Base-by-base conservation (phyloP, 306 rosid species). In the Psophocarpus tetragonolobus region DNA sequence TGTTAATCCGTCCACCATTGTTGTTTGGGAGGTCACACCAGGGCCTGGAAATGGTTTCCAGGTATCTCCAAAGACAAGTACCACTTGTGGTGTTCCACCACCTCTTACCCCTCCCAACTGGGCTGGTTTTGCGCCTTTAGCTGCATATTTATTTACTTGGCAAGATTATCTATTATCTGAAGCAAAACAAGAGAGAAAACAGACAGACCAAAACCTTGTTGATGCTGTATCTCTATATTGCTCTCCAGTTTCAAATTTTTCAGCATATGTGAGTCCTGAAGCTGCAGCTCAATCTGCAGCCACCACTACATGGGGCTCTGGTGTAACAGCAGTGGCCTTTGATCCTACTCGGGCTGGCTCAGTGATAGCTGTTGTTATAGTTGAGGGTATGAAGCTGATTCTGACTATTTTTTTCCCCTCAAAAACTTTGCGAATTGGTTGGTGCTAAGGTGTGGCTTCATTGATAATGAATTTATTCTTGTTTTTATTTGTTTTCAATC, bases 241-340 rank as follows among this genome's bases (percentile, higher is more conserved):
- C 79, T 92, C 97, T 14, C 99, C 99, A 51, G 97, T 92, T 84
- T 95, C 99, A 65, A 95, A 95, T 76, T 95, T 95, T 88, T 95
- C 99, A 29, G 99, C 99, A 10, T 95, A 95, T 75, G 99, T 95
- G 74, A 92, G 96, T 77, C 99, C 99, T 51, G 99, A 95, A 85
- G 89, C 96, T 76, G 97, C 98, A 33, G 89, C 97, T 86, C 99
- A 95, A 74, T 89, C 97, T 89, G 97, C 99, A 50, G 93, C 97
- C 13, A 90, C 99, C 71, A 95, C 99, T 36, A 95, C 99, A n/a
- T 95, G 99, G 99, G 99, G 99, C 79, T 95, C 99, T 85, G 99
- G 99, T 36, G 99, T 95, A 80, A 95, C 99, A 68, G 97, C 97
- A 6, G 97, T 95, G 76, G 97, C 99, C 78, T 95, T 95, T 62